Evolutionary conservation across 345 rosid genomes (phyloP).

Genomic region (Eucalyptus pauciflora): DNA sequence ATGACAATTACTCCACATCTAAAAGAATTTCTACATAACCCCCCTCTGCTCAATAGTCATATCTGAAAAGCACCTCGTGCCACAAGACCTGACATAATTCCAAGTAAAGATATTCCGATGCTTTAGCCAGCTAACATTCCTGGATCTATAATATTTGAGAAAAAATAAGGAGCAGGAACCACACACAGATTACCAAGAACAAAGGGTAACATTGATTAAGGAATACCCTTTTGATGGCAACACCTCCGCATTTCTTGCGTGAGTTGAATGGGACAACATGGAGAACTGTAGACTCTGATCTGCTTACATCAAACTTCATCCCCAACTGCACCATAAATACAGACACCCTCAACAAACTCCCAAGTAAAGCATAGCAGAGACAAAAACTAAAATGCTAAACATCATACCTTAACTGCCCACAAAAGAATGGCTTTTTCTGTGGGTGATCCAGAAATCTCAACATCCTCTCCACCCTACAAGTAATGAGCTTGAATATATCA

Average conservation of each 20-base stretch:
- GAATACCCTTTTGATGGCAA: conserved; percentile 68
- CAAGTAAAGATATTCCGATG: not conserved
- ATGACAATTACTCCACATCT: not conserved
- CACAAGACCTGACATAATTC: not conserved
- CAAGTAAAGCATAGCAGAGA: not conserved
- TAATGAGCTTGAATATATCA: not conserved
- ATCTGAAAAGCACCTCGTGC: not conserved
- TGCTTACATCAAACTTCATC: conserved; percentile 69
- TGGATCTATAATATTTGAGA: not conserved
- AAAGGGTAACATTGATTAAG: not conserved
- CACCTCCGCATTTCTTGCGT: conserved; percentile 91
- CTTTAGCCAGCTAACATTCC: not conserved
- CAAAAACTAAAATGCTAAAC: not conserved
- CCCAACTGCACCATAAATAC: conserved; percentile 60
- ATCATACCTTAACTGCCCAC: conserved; percentile 78
- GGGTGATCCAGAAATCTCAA: conserved; percentile 90
- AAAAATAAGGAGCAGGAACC: not conserved
- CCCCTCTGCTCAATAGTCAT: not conserved
- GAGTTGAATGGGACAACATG: conserved; percentile 94
- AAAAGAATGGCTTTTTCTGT: conserved; percentile 94
- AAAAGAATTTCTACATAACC: not conserved
- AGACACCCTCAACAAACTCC: not conserved
- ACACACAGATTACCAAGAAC: not conserved
- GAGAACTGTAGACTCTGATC: conserved; percentile 65
- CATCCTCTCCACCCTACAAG: conserved; percentile 64